Percentiles rank a stretch among this genome's conserved stretches.
These are phyloP conservation scores for Staphylotrichum longicolle DNA, from an alignment of 495 filamentous ascomycete genomes.

Conservation along the genomic window DNA sequence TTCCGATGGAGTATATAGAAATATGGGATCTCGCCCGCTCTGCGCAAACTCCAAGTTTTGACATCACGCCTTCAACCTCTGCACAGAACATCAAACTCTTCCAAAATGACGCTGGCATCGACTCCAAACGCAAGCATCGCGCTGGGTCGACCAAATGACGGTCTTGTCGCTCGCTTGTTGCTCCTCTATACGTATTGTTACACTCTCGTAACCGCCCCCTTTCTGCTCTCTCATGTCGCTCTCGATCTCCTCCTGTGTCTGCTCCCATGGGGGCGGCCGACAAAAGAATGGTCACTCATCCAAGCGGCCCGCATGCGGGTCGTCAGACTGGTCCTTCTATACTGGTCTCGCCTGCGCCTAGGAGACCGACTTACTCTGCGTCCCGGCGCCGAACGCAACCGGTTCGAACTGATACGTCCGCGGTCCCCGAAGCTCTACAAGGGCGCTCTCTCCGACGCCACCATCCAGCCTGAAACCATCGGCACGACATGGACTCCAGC, in stretches of 20 bases:
- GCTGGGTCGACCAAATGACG: not conserved
- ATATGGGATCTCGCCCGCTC: not conserved
- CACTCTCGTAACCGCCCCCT: constrained; percentile 16
- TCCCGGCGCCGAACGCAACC: constrained; percentile 19
- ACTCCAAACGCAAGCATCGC: not conserved
- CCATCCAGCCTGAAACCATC: constrained; percentile 14
- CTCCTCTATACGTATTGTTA: constrained; percentile 6
- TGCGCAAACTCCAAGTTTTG: not conserved
- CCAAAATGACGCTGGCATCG: not conserved
- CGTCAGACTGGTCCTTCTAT: constrained; percentile 15
- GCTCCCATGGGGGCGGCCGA: constrained; percentile 18
- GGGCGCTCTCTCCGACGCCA: constrained; percentile 9
- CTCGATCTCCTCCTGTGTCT: constrained; percentile 16
- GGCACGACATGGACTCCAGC: constrained; percentile 29
- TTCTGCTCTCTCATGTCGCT: constrained; percentile 19
- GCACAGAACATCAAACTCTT: not conserved
- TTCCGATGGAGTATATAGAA: too few relatives aligned
- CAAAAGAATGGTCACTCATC: constrained; percentile 17
- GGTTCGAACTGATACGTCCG: constrained; percentile 21
- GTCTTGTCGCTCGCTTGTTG: not conserved
- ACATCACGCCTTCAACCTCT: not conserved
- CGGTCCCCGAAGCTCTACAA: constrained; percentile 12
- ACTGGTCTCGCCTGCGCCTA: constrained; percentile 13
- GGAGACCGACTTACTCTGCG: constrained; percentile 12
- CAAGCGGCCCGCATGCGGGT: constrained; percentile 21